Conservation (phyloP, 2,329 filamentous ascomycete species). For the Nothophoma quercina region DNA sequence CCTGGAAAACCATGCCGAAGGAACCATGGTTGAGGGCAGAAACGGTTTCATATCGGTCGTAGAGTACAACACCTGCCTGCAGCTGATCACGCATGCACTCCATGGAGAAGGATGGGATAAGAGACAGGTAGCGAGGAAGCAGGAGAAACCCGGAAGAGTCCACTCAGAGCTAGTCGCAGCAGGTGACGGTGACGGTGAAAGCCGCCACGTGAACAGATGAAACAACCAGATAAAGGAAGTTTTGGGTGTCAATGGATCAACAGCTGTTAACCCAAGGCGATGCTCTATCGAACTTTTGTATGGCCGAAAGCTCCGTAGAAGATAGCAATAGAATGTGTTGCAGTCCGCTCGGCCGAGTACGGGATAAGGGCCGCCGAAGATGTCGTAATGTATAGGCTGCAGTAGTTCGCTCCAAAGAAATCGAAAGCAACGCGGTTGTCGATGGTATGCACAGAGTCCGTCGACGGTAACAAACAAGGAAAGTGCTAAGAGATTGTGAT, state of each 20-base stretch:
- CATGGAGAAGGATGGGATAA: slow-evolving; percentile 59
- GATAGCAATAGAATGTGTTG: slow-evolving; percentile 46
- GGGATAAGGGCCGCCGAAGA: slow-evolving; percentile 18
- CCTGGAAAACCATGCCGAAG: slow-evolving; percentile 98
- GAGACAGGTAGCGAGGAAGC: slow-evolving; percentile 34
- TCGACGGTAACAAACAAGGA: slow-evolving; percentile 51
- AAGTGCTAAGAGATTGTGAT: slow-evolving; percentile 54
- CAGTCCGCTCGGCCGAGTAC: slow-evolving; percentile 7
- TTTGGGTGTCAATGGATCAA: slow-evolving; percentile 47
- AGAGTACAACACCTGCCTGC: slow-evolving; percentile 78
- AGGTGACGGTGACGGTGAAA: slow-evolving; percentile 25
- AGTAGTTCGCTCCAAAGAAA: slow-evolving; percentile 37
- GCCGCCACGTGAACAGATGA: slow-evolving; percentile 30
- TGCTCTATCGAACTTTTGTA: slow-evolving; percentile 50
- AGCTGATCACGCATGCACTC: slow-evolving; percentile 89
- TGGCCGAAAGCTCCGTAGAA: slow-evolving; percentile 37
- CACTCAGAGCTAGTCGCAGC: slow-evolving; percentile 42
- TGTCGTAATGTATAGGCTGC: slow-evolving; percentile 41
- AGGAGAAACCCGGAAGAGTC: slow-evolving; percentile 43
- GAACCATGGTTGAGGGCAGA: slow-evolving; percentile 98
- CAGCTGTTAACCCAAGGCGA: slow-evolving; percentile 44
- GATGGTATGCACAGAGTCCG: slow-evolving; percentile 52
- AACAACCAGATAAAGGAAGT: slow-evolving; percentile 35
- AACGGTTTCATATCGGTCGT: slow-evolving; percentile 88
- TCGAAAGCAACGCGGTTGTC: slow-evolving; percentile 41